These are phyloP conservation scores for Clonostachys chloroleuca DNA, from an alignment of 2,329 filamentous ascomycete genomes.

Conservation along the genomic window DNA sequence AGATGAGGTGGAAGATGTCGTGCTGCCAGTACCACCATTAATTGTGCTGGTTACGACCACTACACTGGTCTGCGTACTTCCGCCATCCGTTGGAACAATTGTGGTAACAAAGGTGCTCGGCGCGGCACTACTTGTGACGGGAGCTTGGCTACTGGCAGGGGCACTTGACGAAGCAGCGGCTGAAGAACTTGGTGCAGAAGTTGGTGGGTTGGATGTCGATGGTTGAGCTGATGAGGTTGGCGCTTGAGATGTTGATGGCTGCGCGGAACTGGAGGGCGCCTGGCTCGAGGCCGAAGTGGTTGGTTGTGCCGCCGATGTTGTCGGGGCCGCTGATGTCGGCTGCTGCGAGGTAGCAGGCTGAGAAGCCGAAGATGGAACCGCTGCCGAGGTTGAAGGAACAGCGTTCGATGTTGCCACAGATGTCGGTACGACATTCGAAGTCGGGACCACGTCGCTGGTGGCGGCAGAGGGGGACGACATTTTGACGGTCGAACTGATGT, in stretches of 20 bases:
- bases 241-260: neutral
- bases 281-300: slow-evolving; percentile 2
- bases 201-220: neutral
- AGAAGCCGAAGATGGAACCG: neutral
- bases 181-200: neutral
- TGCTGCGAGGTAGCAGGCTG: slow-evolving; percentile 3
- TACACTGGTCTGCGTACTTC: slow-evolving; percentile 3
- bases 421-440: neutral
- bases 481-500: too few relatives aligned
- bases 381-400: slow-evolving; percentile 2
- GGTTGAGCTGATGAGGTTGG: neutral
- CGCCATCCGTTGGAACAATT: neutral
- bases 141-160: neutral
- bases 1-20: slow-evolving; percentile 3
- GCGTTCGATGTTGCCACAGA: slow-evolving; percentile 1
- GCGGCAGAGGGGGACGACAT: neutral
- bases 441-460: neutral
- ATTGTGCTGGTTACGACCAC: slow-evolving; percentile 3
- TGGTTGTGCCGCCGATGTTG: slow-evolving; percentile 4
- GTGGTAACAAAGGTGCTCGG: neutral
- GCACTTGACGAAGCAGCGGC: neutral
- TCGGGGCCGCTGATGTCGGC: slow-evolving; percentile 7
- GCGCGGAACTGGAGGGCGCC: neutral
- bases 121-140: neutral
- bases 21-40: neutral